Evolutionary conservation across 306 rosid genomes (phyloP).

Genomic region (Potentilla sterilis): DNA sequence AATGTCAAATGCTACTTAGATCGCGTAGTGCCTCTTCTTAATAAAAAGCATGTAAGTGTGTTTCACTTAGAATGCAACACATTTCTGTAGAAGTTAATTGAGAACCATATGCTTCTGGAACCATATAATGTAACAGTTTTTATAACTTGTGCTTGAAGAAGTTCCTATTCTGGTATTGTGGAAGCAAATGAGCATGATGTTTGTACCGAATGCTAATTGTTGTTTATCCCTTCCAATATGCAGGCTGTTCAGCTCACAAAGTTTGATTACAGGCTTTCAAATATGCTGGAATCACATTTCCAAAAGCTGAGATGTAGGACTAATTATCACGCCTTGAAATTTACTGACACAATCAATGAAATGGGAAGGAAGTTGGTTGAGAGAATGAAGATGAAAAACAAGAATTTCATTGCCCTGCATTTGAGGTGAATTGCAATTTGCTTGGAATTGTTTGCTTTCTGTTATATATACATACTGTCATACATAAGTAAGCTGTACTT

Average conservation of each 20-base stretch:
- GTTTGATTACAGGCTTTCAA: constrained; percentile 92
- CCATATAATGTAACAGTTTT: background rate
- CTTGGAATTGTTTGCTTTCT: constrained; percentile 14
- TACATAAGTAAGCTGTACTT: too few species aligned
- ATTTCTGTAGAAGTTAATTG: background rate
- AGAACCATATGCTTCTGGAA: background rate
- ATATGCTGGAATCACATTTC: constrained; percentile 53
- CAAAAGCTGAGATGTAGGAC: constrained; percentile 87
- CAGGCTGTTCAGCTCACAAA: constrained; percentile 84
- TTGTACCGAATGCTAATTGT: constrained; percentile 15
- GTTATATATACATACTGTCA: background rate
- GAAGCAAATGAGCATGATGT: background rate
- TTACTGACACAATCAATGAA: constrained; percentile 53
- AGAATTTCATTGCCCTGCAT: constrained; percentile 83
- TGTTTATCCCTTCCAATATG: constrained; percentile 15
- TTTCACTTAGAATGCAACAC: background rate
- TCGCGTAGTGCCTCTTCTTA: constrained; percentile 65
- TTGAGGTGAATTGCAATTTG: constrained; percentile 53
- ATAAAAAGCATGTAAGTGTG: constrained; percentile 63
- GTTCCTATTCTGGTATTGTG: constrained; percentile 2
- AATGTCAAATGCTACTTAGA: constrained; percentile 55
- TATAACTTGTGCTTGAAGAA: background rate
- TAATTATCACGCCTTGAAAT: constrained; percentile 82
- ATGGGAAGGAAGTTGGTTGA: constrained; percentile 65
- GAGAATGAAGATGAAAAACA: constrained; percentile 68